Evolutionary conservation across 306 rosid species (phyloP), one percentile per base, ranked within the genome.

Genomic region (Carpinus viminea): DNA sequence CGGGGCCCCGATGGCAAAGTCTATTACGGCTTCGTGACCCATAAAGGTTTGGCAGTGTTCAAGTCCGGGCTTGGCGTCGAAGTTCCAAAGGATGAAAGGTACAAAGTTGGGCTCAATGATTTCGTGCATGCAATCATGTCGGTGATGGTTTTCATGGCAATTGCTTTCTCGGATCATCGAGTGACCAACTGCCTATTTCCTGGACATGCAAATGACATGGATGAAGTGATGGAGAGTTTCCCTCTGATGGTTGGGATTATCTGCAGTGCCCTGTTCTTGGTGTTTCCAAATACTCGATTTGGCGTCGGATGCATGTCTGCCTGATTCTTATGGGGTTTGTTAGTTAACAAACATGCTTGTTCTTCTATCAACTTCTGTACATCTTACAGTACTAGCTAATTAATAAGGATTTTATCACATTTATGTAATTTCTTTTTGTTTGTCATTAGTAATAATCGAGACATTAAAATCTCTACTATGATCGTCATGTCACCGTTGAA

Each of bases 91-190:
- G 98, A 91, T 3, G 93, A 88, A 38, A 65, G 71, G 75, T 88
- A 78, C 48, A 83, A 70, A 52, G 31, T 85, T 7, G 84, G 86
- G 5, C 34, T 89, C 24, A 86, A 84, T 0, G 97, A 93, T 60
- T 87, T 91, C 0, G 93, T 91, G 12, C 98, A 93, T 26, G 98
- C 93, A 0, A 17, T 85, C 2, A 90, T 92, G 98, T 93, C 96
- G 0, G 94, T 89, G 2, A 85, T 92, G 91, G 91, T 93, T 56
- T 93, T 92, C 21, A 79, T 80, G 46, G 92, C 94, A 0, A 92
- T 93, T 3, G 94, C 98, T 2, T 79, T 93, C n/a, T 93, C 97
- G 0, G 97, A 93, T 46, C 87, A 84, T 26, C 79, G 96, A 24
- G 93, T 92, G 0, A 90, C 94, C 0, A 83, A 88, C 3, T 93